phyloP scores from a whole-genome alignment of 2,329 filamentous ascomycete genomes.

The Paramyrothecium roridum region DNA sequence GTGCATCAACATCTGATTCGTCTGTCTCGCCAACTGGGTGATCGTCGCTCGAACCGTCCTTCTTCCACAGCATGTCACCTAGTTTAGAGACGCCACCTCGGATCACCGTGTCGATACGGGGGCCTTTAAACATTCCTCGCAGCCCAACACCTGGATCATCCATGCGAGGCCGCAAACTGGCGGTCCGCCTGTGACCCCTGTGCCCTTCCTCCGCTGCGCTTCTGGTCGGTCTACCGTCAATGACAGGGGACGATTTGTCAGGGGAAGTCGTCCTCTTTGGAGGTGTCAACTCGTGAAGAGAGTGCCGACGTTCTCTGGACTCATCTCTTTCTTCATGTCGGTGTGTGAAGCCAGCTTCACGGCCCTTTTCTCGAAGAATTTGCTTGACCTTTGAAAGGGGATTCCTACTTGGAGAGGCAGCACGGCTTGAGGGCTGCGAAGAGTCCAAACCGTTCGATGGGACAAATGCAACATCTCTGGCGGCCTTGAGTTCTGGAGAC shows the following conservation, averaged over 20 bases:
- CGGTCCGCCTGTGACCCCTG: constrained; percentile 45
- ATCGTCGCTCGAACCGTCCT: constrained; percentile 34
- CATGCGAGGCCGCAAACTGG: constrained; percentile 41
- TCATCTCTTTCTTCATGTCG: constrained; percentile 30
- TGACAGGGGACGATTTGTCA: constrained; percentile 6
- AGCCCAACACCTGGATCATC: constrained; percentile 28
- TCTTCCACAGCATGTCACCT: constrained; percentile 56
- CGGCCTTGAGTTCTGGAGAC: constrained; percentile 49
- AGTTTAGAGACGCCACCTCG: constrained; percentile 55
- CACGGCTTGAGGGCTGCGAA: constrained; percentile 60
- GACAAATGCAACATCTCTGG: constrained; percentile 47
- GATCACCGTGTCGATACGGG: constrained; percentile 70
- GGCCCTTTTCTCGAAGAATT: constrained; percentile 53
- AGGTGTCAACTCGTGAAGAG: constrained; percentile 20
- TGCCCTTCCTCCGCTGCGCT: constrained; percentile 41
- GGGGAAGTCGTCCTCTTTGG: constrained; percentile 15
- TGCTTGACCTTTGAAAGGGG: constrained; percentile 53
- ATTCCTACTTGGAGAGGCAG: constrained; percentile 61
- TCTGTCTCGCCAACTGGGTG: constrained; percentile 39
- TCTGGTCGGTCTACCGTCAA: constrained; percentile 29
- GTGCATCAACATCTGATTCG: constrained; percentile 45
- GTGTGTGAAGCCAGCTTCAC: constrained; percentile 36
- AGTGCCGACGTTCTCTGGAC: constrained; percentile 14
- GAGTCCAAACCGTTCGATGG: constrained; percentile 60
- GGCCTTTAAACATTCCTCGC: constrained; percentile 74